Evolutionary conservation across 202 grass and related monocot genomes (phyloP), one percentile per base, ranked within the genome.

Genomic region (Elaeis oleifera): DNA sequence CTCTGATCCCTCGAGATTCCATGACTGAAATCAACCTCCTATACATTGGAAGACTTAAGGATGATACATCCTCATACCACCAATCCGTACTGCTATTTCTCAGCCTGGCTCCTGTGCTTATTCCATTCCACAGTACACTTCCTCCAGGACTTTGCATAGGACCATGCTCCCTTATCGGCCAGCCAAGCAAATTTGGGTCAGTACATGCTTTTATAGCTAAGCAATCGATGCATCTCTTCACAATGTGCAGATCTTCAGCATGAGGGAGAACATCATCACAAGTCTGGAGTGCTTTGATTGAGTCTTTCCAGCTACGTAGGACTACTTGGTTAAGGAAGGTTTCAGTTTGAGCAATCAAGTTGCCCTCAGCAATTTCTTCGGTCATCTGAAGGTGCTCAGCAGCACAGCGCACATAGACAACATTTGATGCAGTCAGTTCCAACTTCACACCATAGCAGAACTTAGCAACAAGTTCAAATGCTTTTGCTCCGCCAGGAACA

Each of bases 401-500:
- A 8, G 65, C 65, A 39, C 65, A 68, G 1, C 65, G 65, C 3
- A 56, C 27, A 18, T 16, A 68, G 18, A 68, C 23, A 25, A 68
- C 27, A 39, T 68, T 68, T 39, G 27, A 68, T 18, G 65, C 51
- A 56, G 65, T 44, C 50, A 68, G 26, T 56, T 68, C 65, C 5
- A 68, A 39, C 65, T 68, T 68, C n/a, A 56, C 51, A 21, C 65
- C 65, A 39, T 68, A 68, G 15, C 65, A 68, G 19, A 68, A 68
- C 27, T 56, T 68, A 6, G 26, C 65, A 20, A 68, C 65, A 21
- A 68, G 51, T 56, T 68, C 65, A 68, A 68, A 68, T 36, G 52
- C n/a, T 39, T 68, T 68, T 16, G 51, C 24, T 5, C 65, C 65
- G 4, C 65, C 65, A 56, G 65, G 65, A 32, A 68, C 16, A 55